Evolutionary conservation across 2,329 filamentous ascomycete species (phyloP), one percentile per base, ranked within the genome.

Genomic region (Chalara sp.): DNA sequence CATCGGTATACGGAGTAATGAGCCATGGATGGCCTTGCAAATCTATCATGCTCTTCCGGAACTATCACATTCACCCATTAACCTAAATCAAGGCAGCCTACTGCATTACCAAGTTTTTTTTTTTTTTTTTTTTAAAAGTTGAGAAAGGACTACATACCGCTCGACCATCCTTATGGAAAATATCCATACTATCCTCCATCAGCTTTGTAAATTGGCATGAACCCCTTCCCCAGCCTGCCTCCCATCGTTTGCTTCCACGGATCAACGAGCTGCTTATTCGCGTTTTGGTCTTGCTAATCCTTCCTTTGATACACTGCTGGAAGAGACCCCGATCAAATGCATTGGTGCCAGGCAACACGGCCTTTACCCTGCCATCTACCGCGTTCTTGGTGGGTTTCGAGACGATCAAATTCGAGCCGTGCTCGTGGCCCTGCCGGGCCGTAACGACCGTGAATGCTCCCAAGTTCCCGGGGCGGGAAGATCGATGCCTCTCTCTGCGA

Each of bases 381-480:
- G 53, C 57, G 29, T 59, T 49, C 46, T 49, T 46, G 3, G 61
- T 53, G 21, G n/a, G 51, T 52, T 43, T 56, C 53, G 32, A 61
- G 73, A 58, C 62, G 72, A 70, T 47, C 67, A 61, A 40, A 72
- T 63, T 30, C 72, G 68, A 44, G 63, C 63, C 48, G 53, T 33
- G 32, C 51, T 49, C 46, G 53, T 51, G 74, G 73, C 48, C 68
- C 74, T 48, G 66, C 51, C 5, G 44, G 49, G 2, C 61, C 60
- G 49, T 86, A 85, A 50, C 79, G 76, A 0, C 82, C 82, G 67
- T 86, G 83, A 28, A 86, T 78, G 59, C 85, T 86, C 1, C 82
- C 83, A 68, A n/a, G n/a, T n/a, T n/a, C n/a, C n/a, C n/a, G n/a
- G n/a, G n/a, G n/a, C n/a, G n/a, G n/a, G n/a, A n/a, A n/a, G n/a